Percentiles rank a stretch among this genome's conserved stretches.
phyloP scores from a whole-genome alignment of 257 asterid genomes.

The Plantago ovata region DNA sequence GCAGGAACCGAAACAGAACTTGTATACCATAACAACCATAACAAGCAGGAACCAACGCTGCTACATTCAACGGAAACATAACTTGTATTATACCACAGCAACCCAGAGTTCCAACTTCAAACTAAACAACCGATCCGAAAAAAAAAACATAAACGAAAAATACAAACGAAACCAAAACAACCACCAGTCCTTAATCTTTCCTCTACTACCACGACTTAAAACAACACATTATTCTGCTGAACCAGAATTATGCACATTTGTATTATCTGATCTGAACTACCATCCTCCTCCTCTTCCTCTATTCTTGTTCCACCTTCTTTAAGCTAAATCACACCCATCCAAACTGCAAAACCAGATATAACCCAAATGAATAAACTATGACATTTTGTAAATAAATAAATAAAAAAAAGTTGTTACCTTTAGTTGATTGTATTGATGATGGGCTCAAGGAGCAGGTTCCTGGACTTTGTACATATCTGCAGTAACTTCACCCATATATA shows the following conservation, averaged over 20 bases:
- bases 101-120: constrained; percentile 12
- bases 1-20: constrained; percentile 4
- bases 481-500: constrained; percentile 68
- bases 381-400: constrained; percentile 11
- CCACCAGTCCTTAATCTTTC: constrained; percentile 26
- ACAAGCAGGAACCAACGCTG: not conserved
- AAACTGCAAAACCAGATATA: too few species aligned
- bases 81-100: constrained; percentile 22
- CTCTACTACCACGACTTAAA: constrained; percentile 9
- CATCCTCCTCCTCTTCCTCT: constrained; percentile 22
- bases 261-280: constrained; percentile 16
- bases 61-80: too few species aligned
- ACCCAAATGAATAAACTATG: too few species aligned
- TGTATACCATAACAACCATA: constrained; percentile 20
- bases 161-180: constrained; percentile 9
- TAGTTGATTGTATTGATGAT: not conserved
- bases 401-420: constrained; percentile 16
- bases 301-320: constrained; percentile 17
- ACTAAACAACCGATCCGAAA: not conserved
- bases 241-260: constrained; percentile 36
- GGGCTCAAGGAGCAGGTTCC: constrained; percentile 35
- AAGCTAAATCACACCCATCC: constrained; percentile 19
- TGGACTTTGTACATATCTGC: constrained; percentile 71
- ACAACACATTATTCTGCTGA: constrained; percentile 39
- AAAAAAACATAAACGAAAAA: not conserved